Percentiles rank a stretch among this genome's conserved stretches.
Conservation (phyloP, 2,329 filamentous ascomycete genomes). For the Alternaria arborescens region DNA sequence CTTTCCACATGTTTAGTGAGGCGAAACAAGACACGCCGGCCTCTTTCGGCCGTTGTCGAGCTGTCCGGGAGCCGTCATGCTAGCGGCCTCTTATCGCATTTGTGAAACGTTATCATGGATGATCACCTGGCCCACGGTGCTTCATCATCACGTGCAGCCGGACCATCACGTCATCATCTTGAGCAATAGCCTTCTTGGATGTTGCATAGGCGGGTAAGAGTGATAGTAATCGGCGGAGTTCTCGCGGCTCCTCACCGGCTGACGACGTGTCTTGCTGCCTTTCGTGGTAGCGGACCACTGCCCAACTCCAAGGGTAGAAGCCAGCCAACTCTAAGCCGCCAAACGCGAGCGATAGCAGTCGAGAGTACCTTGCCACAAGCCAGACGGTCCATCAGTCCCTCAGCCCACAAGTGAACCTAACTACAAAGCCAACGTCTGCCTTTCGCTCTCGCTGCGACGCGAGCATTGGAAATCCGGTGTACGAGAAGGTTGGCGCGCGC, state of each 20-base stretch:
- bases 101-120: slow-evolving; percentile 11
- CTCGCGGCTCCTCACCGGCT: slow-evolving; percentile 10
- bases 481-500: slow-evolving; percentile 10
- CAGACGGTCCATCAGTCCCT: neutral
- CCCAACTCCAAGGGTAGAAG: neutral
- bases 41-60: slow-evolving; percentile 6
- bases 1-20: slow-evolving; percentile 3
- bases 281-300: neutral
- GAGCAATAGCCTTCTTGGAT: slow-evolving; percentile 2
- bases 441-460: neutral
- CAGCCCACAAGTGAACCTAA: neutral
- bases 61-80: neutral
- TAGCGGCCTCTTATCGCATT: neutral
- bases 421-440: neutral
- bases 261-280: slow-evolving; percentile 10
- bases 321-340: neutral
- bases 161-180: slow-evolving; percentile 12
- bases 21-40: slow-evolving; percentile 1
- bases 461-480: slow-evolving; percentile 17
- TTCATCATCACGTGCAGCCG: slow-evolving; percentile 7
- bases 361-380: neutral
- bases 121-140: slow-evolving; percentile 10
- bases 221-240: neutral
- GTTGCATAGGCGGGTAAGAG: neutral
- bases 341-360: neutral